phyloP scores from a whole-genome alignment of 2,329 filamentous ascomycete species.

The Aureobasidium sp. region DNA sequence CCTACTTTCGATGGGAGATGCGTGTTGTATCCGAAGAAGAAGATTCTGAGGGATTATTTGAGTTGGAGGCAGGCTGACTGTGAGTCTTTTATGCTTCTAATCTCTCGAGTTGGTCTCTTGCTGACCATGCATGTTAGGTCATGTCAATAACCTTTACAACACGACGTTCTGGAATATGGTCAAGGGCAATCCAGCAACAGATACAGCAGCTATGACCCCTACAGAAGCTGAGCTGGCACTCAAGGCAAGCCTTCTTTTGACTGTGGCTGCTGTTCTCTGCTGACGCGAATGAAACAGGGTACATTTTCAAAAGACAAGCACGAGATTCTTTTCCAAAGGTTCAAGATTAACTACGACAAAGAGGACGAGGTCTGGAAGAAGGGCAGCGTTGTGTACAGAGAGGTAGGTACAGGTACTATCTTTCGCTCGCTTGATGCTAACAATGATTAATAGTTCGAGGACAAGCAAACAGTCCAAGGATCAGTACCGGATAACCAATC shows the following conservation, averaged over 20 bases:
- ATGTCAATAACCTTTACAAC: slow-evolving; percentile 99
- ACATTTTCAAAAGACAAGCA: slow-evolving; percentile 92
- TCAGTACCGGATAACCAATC: slow-evolving; percentile 24
- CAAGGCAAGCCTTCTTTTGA: slow-evolving; percentile 57
- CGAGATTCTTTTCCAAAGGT: slow-evolving; percentile 91
- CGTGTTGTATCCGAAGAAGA: slow-evolving; percentile 85
- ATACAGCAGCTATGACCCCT: slow-evolving; percentile 65
- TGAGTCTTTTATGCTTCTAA: slow-evolving; percentile 48
- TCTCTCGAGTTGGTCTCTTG: background rate
- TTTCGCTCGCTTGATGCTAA: background rate
- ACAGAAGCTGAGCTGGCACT: slow-evolving; percentile 85
- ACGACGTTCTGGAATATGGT: slow-evolving; percentile 93
- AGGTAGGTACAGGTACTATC: slow-evolving; percentile 30
- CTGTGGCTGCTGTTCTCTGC: background rate
- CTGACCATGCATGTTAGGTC: slow-evolving; percentile 39
- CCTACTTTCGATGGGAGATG: slow-evolving; percentile 95
- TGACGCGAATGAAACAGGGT: slow-evolving; percentile 58
- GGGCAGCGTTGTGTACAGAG: slow-evolving; percentile 87
- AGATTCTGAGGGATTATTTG: slow-evolving; percentile 93
- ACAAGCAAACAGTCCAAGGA: slow-evolving; percentile 9
- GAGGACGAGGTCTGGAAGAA: slow-evolving; percentile 94
- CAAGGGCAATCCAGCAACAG: slow-evolving; percentile 4
- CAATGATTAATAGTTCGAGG: background rate
- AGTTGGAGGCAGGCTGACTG: slow-evolving; percentile 98
- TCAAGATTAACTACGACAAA: slow-evolving; percentile 98